Percentiles rank a stretch among this genome's conserved stretches.
phyloP scores from a whole-genome alignment of 2,329 filamentous ascomycete genomes.

The Microdochium paspali region DNA sequence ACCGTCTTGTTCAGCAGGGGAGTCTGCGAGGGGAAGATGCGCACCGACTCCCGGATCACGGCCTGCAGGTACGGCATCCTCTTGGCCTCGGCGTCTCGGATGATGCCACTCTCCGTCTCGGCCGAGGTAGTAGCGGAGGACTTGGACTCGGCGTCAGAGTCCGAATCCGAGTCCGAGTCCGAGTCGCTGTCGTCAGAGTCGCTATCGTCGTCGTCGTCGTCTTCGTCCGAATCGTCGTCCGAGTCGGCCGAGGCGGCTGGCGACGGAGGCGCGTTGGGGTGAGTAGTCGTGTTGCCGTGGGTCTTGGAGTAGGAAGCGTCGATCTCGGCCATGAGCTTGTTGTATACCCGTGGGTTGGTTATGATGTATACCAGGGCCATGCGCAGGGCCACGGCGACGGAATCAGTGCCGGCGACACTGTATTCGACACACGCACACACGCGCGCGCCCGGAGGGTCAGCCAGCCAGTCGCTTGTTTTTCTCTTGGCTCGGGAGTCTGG shows the following conservation, averaged over 20 bases:
- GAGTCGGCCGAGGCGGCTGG: too few relatives aligned
- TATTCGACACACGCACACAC: too few relatives aligned
- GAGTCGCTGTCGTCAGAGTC: not conserved
- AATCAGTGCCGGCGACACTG: constrained; percentile 5
- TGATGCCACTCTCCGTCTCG: too few relatives aligned
- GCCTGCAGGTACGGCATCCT: constrained; percentile 8
- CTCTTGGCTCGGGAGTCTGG: too few relatives aligned
- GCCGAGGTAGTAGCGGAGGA: not conserved
- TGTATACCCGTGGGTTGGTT: constrained; percentile 5
- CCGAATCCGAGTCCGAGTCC: not conserved
- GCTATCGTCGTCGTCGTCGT: too few relatives aligned
- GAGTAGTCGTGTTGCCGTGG: too few relatives aligned
- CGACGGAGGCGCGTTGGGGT: too few relatives aligned
- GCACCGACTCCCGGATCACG: constrained; percentile 6
- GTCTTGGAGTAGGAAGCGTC: too few relatives aligned
- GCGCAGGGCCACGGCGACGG: constrained; percentile 6
- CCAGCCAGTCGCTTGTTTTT: too few relatives aligned
- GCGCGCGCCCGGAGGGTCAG: too few relatives aligned
- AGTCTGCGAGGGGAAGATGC: constrained; percentile 5
- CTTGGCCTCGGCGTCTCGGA: constrained; percentile 6
- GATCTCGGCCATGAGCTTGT: constrained; percentile 5
- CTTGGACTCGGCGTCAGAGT: not conserved
- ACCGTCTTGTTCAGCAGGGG: constrained; percentile 6
- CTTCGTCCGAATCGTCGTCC: too few relatives aligned
- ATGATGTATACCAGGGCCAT: constrained; percentile 6